Evolutionary conservation across 192 early-diverging fungal species (phyloP), one percentile per base, ranked within the genome.

Genomic region (Chytriomyces sp.): DNA sequence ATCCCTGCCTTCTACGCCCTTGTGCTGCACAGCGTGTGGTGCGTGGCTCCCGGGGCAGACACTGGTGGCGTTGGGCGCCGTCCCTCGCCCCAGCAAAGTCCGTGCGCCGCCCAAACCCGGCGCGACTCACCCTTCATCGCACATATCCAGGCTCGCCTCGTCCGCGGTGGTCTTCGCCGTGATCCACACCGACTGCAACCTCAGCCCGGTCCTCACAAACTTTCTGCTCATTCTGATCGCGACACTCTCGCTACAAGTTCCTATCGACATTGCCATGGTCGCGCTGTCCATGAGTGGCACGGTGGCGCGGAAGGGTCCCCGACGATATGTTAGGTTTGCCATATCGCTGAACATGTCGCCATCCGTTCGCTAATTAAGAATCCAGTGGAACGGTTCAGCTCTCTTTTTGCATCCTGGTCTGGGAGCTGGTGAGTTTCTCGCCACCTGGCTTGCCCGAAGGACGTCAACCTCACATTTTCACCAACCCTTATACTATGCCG

Each of bases 211-310:
- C 2, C 72, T 73, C 33, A 49, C 39, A 26, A 33, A 55, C 39
- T 73, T 64, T 54, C 53, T 68, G 31, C 31, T 64, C 5, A 22
- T 67, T 25, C 56, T 63, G 41, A 40, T 77, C n/a, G 38, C 26
- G 7, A 72, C 65, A 10, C 56, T 59, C 32, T 68, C 36, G 19
- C 39, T 74, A 4, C 54, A 73, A 40, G 40, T 68, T 10, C 71
- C 72, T 0, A 33, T 74, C 33, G 70, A 59, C 39, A 65, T 67
- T n/a, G 22, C 56, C 3, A 55, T 73, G 10, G 52, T 78, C 19
- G 34, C 54, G 34, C 59, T 78, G 17, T 73, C 70, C n/a, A 78
- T 78, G 77, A 70, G 39, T 25, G 77, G 77, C 17, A 74, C 77
- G 6, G 72, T 78, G 14, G 64, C 59, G 5, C 39, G 67, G 52